A percentile compares a stretch with the other conserved stretches of the same genome.
Conservation (phyloP, 1,139 yeast species). For the Protomyces inouyei region DNA sequence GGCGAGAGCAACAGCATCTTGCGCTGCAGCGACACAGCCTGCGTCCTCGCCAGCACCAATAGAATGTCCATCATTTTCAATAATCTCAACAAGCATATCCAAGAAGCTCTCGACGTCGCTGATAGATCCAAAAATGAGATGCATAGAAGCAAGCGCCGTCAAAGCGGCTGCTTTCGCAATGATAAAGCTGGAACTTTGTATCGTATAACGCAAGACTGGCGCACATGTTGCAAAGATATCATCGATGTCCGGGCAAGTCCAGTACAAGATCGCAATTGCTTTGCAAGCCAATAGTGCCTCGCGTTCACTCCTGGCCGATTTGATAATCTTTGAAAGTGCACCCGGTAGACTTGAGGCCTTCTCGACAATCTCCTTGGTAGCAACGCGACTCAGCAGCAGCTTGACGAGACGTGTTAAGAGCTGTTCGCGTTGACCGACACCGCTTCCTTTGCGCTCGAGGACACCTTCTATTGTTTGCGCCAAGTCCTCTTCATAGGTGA, state of each 20-base stretch:
- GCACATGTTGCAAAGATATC: slow-evolving; percentile 4
- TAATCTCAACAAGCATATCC: slow-evolving; percentile 31
- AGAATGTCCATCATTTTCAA: slow-evolving; percentile 33
- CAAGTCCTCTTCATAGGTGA: slow-evolving; percentile 1
- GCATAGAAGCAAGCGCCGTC: slow-evolving; percentile 28
- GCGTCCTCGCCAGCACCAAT: slow-evolving; percentile 31
- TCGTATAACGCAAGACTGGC: slow-evolving; percentile 3
- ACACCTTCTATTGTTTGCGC: slow-evolving; percentile 31
- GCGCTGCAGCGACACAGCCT: slow-evolving; percentile 29
- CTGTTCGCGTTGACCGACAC: slow-evolving; percentile 30
- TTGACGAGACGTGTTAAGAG: slow-evolving; percentile 29
- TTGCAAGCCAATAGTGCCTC: slow-evolving; percentile 27
- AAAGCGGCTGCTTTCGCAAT: slow-evolving; percentile 29
- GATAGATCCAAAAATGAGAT: slow-evolving; percentile 26
- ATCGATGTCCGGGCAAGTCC: slow-evolving; percentile 32
- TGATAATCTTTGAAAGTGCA: slow-evolving; percentile 28
- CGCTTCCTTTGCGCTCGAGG: slow-evolving; percentile 32
- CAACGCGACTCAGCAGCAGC: slow-evolving; percentile 30
- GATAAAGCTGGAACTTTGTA: slow-evolving; percentile 15
- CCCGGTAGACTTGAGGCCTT: slow-evolving; percentile 29
- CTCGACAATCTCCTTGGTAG: slow-evolving; percentile 29
- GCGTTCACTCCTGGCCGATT: slow-evolving; percentile 29
- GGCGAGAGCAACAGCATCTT: slow-evolving; percentile 28
- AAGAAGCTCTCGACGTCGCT: slow-evolving; percentile 23
- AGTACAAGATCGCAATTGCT: slow-evolving; percentile 28